These are phyloP conservation scores for Suillus subalutaceus DNA, from an alignment of 768 basidiomycete genomes.

Conservation along the genomic window DNA sequence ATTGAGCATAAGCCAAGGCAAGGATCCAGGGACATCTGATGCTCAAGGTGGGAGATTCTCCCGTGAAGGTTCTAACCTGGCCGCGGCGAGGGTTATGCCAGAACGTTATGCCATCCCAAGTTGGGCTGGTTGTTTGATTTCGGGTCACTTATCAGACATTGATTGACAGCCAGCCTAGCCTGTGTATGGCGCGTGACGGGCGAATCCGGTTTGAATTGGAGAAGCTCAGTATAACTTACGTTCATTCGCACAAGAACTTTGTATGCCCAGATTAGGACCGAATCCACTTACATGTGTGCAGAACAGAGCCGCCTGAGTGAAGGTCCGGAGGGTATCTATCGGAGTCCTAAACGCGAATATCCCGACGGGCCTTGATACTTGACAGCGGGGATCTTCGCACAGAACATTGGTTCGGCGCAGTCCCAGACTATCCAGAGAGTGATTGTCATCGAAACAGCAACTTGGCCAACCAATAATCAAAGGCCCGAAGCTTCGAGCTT, in stretches of 20 bases:
- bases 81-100: background rate
- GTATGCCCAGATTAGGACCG: too few relatives aligned
- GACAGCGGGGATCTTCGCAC: background rate
- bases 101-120: too few relatives aligned
- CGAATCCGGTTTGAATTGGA: too few relatives aligned
- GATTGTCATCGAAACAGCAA: background rate
- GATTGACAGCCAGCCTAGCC: background rate
- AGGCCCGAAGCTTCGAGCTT: background rate
- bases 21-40: too few relatives aligned
- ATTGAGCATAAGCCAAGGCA: background rate
- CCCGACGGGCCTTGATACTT: background rate
- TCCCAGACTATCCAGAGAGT: background rate
- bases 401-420: background rate
- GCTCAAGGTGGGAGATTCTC: background rate
- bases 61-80: constrained; percentile 1
- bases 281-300: background rate
- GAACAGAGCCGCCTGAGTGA: background rate
- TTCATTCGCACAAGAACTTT: background rate
- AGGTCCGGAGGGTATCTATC: background rate
- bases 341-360: background rate
- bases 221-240: background rate
- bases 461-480: background rate
- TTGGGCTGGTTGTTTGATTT: background rate
- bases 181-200: too few relatives aligned
- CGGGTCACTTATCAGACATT: background rate